A percentile compares a stretch with the other conserved stretches of the same genome.
Evolutionary conservation across 805 yeast genomes (phyloP).

Genomic region (Yarrowia alimentaria): DNA sequence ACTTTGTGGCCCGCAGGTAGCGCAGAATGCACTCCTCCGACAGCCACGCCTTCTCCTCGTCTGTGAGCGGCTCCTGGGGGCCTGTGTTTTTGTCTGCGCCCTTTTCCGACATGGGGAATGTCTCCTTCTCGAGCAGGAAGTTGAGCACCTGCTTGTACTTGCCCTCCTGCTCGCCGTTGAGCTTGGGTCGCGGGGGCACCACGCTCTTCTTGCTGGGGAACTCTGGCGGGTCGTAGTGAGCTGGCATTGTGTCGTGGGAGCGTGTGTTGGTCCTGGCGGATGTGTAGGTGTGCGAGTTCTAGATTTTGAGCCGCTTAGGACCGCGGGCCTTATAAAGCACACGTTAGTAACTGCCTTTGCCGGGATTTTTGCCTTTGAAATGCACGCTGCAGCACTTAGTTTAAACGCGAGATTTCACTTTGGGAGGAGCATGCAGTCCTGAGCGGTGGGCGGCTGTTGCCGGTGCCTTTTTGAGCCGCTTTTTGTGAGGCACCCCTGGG

Average conservation of each 20-base stretch:
- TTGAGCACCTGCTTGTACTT: slow-evolving; percentile 62
- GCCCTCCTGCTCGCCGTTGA: slow-evolving; percentile 54
- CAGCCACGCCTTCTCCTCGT: slow-evolving; percentile 82
- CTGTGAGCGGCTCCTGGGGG: slow-evolving; percentile 43
- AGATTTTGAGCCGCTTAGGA: too few relatives aligned
- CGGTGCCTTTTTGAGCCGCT: too few relatives aligned
- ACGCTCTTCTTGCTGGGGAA: slow-evolving; percentile 51
- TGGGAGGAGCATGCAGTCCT: too few relatives aligned
- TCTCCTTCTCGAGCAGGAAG: slow-evolving; percentile 50
- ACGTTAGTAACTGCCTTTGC: too few relatives aligned
- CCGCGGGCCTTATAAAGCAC: too few relatives aligned
- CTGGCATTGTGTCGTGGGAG: slow-evolving; percentile 28
- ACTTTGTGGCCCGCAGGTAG: slow-evolving; percentile 89
- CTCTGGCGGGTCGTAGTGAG: slow-evolving; percentile 51
- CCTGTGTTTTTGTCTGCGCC: slow-evolving; percentile 41
- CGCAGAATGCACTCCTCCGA: slow-evolving; percentile 88
- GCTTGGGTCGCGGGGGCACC: slow-evolving; percentile 50
- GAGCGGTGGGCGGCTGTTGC: too few relatives aligned
- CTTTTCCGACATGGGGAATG: slow-evolving; percentile 45
- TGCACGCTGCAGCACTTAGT: too few relatives aligned
- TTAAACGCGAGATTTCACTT: too few relatives aligned
- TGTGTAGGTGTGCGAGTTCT: background rate
- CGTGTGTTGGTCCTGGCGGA: background rate
- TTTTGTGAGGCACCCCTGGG: too few relatives aligned
- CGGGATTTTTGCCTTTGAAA: too few relatives aligned